Evolutionary conservation across 2,329 filamentous ascomycete genomes (phyloP).

Genomic region (Pyrenophora teres): DNA sequence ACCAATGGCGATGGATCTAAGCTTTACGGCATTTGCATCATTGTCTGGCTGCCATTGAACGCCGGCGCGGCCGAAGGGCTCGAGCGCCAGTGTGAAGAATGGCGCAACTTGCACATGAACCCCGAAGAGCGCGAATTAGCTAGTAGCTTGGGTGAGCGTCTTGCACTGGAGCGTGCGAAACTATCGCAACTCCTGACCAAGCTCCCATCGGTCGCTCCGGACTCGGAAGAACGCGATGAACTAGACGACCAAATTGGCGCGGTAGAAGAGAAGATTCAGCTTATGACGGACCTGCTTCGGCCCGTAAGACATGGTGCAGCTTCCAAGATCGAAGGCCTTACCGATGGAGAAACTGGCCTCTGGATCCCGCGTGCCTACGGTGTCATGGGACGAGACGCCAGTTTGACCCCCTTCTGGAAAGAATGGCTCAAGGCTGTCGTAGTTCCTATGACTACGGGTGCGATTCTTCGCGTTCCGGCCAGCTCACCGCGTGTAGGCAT

Average conservation of each 20-base stretch:
- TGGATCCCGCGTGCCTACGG: conserved; percentile 96
- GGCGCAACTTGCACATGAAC: conserved; percentile 72
- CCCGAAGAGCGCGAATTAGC: conserved; percentile 89
- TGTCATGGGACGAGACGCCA: conserved; percentile 81
- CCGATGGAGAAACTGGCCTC: conserved; percentile 90
- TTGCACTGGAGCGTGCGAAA: conserved; percentile 86
- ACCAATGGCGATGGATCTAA: conserved; percentile 90
- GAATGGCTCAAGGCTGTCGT: conserved; percentile 94
- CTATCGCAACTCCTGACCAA: conserved; percentile 85
- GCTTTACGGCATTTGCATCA: conserved; percentile 87
- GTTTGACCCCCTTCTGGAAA: conserved; percentile 92
- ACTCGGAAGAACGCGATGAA: conserved; percentile 77
- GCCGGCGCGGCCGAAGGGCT: conserved; percentile 80
- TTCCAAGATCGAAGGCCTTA: conserved; percentile 95
- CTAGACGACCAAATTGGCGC: conserved; percentile 94
- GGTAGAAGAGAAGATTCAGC: conserved; percentile 93
- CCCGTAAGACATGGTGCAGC: conserved; percentile 92
- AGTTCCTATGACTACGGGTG: conserved; percentile 94
- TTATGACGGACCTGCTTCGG: conserved; percentile 95
- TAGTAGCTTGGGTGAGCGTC: conserved; percentile 83
- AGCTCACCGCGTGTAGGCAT: conserved; percentile 89
- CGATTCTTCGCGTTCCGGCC: conserved; percentile 77
- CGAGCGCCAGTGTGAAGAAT: conserved; percentile 64
- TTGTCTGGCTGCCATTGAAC: conserved; percentile 89
- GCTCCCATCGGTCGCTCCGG: conserved; percentile 79